Evolutionary conservation across 2,329 filamentous ascomycete genomes (phyloP).

Genomic region (Huntiella moniliformis): DNA sequence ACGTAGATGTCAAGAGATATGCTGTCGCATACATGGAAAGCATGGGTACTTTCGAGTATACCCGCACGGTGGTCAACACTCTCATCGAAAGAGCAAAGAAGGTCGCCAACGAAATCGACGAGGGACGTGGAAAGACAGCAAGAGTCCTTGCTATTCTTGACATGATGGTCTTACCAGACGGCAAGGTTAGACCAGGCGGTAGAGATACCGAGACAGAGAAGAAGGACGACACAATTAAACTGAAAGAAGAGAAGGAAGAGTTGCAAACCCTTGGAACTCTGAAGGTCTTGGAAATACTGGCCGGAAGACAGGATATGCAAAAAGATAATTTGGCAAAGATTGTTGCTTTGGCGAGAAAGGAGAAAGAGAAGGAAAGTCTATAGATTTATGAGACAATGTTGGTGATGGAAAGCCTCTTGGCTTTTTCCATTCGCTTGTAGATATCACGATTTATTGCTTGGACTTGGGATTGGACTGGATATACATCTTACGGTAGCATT

Average conservation of each 20-base stretch:
- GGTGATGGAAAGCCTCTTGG: no score
- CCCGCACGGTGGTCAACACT: conserved; percentile 44
- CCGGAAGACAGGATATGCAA: conserved; percentile 6
- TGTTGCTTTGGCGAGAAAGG: background rate
- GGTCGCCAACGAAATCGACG: conserved; percentile 46
- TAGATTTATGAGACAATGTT: no score
- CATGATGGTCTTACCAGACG: conserved; percentile 30
- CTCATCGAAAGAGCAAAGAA: conserved; percentile 44
- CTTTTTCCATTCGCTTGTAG: no score
- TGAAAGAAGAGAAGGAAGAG: background rate
- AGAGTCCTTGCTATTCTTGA: conserved; percentile 50
- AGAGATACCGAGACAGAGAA: background rate
- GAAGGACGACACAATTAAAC: background rate
- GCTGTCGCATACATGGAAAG: conserved; percentile 80
- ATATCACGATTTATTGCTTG: no score
- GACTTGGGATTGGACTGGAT: no score
- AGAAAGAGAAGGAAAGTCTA: no score
- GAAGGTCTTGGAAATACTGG: conserved; percentile 4
- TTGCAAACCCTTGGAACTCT: conserved; percentile 1
- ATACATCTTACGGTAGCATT: no score
- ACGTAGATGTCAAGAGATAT: conserved; percentile 79
- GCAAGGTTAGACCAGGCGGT: background rate
- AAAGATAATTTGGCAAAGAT: conserved; percentile 3
- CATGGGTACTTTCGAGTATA: conserved; percentile 81
- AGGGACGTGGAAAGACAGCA: conserved; percentile 33